Base-by-base conservation (phyloP, 495 filamentous ascomycete species). In the Glarea lozoyensis region DNA sequence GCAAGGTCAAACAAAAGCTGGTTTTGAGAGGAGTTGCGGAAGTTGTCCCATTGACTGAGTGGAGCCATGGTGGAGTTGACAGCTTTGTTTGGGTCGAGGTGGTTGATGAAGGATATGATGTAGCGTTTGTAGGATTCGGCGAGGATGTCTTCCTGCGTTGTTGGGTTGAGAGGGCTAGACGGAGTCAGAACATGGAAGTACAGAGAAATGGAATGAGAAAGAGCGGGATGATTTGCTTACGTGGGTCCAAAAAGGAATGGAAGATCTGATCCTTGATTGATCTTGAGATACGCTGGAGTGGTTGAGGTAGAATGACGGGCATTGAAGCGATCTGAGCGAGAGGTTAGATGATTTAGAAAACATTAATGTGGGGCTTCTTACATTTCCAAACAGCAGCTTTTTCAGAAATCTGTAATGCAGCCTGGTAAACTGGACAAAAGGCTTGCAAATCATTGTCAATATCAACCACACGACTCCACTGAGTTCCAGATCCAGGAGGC, bases 391-490 rank as follows among this genome's bases (percentile, higher is more conserved):
- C 25, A 7, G 7, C n/a, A 29, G 25, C 25, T n/a, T n/a, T 7
- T n/a, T 7, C 7, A 7, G 25, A 29, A 29, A 29, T 29, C 25
- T 7, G n/a, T n/a, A 29, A 7, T 7, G 25, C 25, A 29, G 25
- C 25, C 25, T 29, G 7, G 7, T 18, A 36, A 15, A 31, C 4
- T 10, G 43, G 35, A 30, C 35, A 45, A 21, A 45, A 45, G 15
- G 19, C 10, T 17, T 22, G 21, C 5, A 45, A 13, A 16, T 45
- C 43, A 39, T 45, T 38, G 4, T 29, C 22, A 18, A 45, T 31
- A 9, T 33, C 43, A 1, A 45, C 43, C 10, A 13, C 13, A 3
- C 43, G 21, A 11, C 43, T 31, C 22, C 25, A 45, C 21, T 38
- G 13, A 18, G 34, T n/a, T 2, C 43, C 33, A 30, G 34, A 17